phyloP scores from a whole-genome alignment of 148 eudicot genomes.

The Talinum fruticosum region DNA sequence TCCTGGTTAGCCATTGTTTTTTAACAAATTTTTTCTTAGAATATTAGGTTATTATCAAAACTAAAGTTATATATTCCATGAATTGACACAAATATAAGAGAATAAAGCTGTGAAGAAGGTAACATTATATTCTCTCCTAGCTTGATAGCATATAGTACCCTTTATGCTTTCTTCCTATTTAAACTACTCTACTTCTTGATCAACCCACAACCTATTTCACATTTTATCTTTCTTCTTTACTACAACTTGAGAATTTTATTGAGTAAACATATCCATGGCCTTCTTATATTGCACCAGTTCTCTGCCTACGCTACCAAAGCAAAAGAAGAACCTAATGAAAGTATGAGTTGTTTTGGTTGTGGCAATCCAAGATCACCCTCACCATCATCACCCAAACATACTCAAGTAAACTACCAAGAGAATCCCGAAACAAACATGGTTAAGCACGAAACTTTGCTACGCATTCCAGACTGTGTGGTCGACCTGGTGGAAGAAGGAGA shows the following conservation, averaged over 20 bases:
- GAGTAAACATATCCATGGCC: neutral
- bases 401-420: neutral
- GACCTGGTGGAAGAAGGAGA: conserved; percentile 80
- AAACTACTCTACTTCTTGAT: conserved; percentile 9
- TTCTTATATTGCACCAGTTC: conserved; percentile 10
- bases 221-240: neutral
- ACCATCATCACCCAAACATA: conserved; percentile 14
- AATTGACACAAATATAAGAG: neutral
- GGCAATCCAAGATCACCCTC: neutral
- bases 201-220: neutral
- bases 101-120: conserved; percentile 11
- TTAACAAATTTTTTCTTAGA: too few relatives aligned
- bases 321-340: neutral
- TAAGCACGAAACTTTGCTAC: conserved; percentile 52
- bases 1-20: too few relatives aligned
- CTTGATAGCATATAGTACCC: neutral
- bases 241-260: neutral
- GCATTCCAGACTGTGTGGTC: conserved; percentile 64
- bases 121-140: conserved; percentile 11
- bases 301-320: conserved; percentile 5
- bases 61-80: neutral
- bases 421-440: conserved; percentile 22
- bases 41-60: too few relatives aligned
- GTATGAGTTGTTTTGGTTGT: conserved; percentile 9
- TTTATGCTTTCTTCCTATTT: conserved; percentile 17